These are phyloP conservation scores for Talaromyces sp. DNA, from an alignment of 2,329 filamentous ascomycete species.

Conservation along the genomic window DNA sequence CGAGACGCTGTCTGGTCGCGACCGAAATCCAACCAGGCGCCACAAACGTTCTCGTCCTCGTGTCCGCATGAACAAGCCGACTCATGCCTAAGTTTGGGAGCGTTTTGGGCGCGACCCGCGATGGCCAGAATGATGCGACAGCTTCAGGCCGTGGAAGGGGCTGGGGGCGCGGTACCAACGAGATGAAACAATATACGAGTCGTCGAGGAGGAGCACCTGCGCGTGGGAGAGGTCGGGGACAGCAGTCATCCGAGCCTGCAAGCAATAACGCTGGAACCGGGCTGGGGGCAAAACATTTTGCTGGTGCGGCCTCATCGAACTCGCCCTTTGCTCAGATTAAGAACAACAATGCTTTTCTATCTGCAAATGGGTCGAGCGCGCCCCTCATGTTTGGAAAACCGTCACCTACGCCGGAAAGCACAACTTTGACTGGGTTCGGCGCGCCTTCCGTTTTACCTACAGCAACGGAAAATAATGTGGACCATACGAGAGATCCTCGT, in stretches of 20 bases:
- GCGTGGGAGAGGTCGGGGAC: conserved; percentile 7
- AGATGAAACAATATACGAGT: not conserved
- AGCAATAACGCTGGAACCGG: not conserved
- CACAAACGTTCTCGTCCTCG: not conserved
- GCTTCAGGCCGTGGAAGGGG: conserved; percentile 8
- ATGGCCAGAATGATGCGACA: conserved; percentile 10
- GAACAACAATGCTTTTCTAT: conserved; percentile 1
- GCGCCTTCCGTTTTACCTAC: conserved; percentile 12
- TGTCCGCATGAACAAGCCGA: conserved; percentile 6
- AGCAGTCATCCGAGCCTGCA: not conserved
- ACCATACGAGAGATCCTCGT: conserved; percentile 15
- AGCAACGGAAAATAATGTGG: conserved; percentile 7
- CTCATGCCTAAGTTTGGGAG: conserved; percentile 12
- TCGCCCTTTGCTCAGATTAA: conserved; percentile 13
- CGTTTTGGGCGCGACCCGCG: conserved; percentile 10
- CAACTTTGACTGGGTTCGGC: conserved; percentile 12
- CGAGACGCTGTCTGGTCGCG: not conserved
- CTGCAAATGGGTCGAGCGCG: conserved; percentile 1
- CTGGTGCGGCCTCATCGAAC: not conserved
- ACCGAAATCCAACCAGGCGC: not conserved
- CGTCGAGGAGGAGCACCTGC: conserved; percentile 4
- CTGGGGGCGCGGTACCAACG: not conserved
- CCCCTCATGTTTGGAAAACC: conserved; percentile 2
- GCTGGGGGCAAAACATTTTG: not conserved
- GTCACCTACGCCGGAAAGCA: conserved; percentile 17